These are phyloP conservation scores for Ceratobasidium papillatum DNA, from an alignment of 1,284 basidiomycete species.

Conservation along the genomic window DNA sequence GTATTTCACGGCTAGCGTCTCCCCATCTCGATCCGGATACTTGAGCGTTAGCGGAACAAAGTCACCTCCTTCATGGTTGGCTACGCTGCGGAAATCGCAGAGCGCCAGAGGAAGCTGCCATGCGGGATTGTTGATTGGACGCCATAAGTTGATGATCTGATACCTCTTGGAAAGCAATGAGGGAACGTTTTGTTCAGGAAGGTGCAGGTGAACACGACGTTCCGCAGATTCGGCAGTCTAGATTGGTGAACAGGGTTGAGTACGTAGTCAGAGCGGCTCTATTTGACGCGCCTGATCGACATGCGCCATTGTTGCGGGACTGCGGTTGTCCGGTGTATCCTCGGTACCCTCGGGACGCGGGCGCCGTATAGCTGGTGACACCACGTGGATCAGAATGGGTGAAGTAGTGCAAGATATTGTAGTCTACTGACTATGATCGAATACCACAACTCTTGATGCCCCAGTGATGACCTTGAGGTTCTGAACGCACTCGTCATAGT, in stretches of 20 bases:
- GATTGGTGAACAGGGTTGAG: conserved; percentile 55
- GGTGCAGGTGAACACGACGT: conserved; percentile 62
- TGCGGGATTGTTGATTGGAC: conserved; percentile 63
- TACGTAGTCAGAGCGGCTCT: too few species aligned
- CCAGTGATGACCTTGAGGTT: conserved; percentile 68
- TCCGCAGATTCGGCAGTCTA: conserved; percentile 61
- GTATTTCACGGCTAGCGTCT: conserved; percentile 64
- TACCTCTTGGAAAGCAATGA: conserved; percentile 59
- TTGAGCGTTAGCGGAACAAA: conserved; percentile 60
- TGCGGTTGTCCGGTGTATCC: conserved; percentile 53
- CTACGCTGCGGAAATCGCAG: conserved; percentile 66
- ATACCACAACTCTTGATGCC: conserved; percentile 64
- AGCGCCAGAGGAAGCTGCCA: conserved; percentile 68
- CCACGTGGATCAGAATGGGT: neutral
- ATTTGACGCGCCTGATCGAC: neutral
- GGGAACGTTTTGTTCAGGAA: conserved; percentile 59
- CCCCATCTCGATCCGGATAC: conserved; percentile 65
- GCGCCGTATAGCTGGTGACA: conserved; percentile 57
- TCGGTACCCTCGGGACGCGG: conserved; percentile 54
- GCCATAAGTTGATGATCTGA: conserved; percentile 78
- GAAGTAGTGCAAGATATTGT: neutral
- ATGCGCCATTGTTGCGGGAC: conserved; percentile 53
- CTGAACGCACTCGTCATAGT: conserved; percentile 68
- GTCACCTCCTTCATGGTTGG: conserved; percentile 56
- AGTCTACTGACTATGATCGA: conserved; percentile 72